These are phyloP conservation scores for Gossypium mustelinum DNA, from an alignment of 345 rosid species.

Conservation along the genomic window DNA sequence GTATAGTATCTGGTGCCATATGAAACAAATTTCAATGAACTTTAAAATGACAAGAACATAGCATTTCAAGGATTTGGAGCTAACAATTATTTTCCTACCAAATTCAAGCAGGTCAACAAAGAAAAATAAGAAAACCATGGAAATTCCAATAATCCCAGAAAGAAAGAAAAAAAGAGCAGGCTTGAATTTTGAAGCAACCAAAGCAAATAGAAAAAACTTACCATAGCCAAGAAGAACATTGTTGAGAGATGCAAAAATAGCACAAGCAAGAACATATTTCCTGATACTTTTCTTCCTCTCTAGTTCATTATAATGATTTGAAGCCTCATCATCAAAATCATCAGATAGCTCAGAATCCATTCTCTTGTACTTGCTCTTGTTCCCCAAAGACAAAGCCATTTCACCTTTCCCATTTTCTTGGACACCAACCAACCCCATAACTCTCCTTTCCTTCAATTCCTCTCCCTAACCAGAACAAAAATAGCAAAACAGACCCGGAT, in stretches of 20 bases:
- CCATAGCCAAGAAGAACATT: constrained; percentile 95
- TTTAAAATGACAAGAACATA: no score
- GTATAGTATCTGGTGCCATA: no score
- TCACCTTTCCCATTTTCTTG: constrained; percentile 50
- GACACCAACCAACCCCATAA: constrained; percentile 49
- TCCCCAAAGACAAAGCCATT: constrained; percentile 39
- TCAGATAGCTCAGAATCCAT: constrained; percentile 53
- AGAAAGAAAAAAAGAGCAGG: not conserved
- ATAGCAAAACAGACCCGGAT: constrained; percentile 13
- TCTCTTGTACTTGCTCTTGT: constrained; percentile 69
- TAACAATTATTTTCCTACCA: not conserved
- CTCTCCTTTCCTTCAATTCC: not conserved
- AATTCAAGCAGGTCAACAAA: not conserved
- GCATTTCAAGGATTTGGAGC: not conserved
- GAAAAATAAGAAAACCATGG: constrained; percentile 12
- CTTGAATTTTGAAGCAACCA: not conserved
- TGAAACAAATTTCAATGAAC: no score
- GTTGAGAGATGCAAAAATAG: constrained; percentile 81
- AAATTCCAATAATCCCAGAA: not conserved
- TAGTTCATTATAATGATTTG: constrained; percentile 26
- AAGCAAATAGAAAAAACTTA: constrained; percentile 19
- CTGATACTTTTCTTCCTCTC: constrained; percentile 37
- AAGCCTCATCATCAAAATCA: constrained; percentile 29
- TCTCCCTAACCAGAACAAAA: not conserved
- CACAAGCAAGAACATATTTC: constrained; percentile 70